These are phyloP conservation scores for Spinacia oleracea DNA, from an alignment of 179 eudicot genomes.

Conservation along the genomic window DNA sequence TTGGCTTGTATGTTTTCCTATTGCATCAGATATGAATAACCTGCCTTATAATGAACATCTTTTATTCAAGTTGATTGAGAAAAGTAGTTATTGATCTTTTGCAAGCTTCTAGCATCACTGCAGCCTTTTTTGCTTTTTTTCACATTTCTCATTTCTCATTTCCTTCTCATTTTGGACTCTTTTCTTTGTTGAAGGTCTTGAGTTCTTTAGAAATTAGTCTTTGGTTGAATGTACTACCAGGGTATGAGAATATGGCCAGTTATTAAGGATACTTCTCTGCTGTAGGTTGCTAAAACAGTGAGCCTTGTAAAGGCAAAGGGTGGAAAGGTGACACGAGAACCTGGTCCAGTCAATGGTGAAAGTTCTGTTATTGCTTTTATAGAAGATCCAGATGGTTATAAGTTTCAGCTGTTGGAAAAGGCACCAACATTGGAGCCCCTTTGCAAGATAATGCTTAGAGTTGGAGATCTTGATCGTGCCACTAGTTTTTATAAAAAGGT, in stretches of 20 bases:
- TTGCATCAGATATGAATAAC: not conserved
- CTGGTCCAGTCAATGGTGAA: constrained; percentile 59
- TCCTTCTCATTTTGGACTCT: not conserved
- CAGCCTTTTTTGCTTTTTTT: not conserved
- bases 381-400: constrained; percentile 71
- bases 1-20: not conserved
- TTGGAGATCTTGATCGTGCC: constrained; percentile 67
- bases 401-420: constrained; percentile 58
- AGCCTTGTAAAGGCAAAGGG: constrained; percentile 62
- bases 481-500: constrained; percentile 64
- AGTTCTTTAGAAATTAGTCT: not conserved
- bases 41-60: not conserved
- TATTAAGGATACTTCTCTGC: not conserved
- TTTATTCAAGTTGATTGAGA: not conserved
- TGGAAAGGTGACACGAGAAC: constrained; percentile 61
- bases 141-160: not conserved
- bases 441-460: constrained; percentile 69
- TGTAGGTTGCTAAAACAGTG: constrained; percentile 55
- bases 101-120: not conserved
- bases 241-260: constrained; percentile 14
- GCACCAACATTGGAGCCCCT: constrained; percentile 51
- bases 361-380: constrained; percentile 42
- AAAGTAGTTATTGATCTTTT: not conserved
- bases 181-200: not conserved
- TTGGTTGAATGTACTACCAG: not conserved